These are phyloP conservation scores for Botryotinia globosa DNA, from an alignment of 2,329 filamentous ascomycete genomes.

Conservation along the genomic window DNA sequence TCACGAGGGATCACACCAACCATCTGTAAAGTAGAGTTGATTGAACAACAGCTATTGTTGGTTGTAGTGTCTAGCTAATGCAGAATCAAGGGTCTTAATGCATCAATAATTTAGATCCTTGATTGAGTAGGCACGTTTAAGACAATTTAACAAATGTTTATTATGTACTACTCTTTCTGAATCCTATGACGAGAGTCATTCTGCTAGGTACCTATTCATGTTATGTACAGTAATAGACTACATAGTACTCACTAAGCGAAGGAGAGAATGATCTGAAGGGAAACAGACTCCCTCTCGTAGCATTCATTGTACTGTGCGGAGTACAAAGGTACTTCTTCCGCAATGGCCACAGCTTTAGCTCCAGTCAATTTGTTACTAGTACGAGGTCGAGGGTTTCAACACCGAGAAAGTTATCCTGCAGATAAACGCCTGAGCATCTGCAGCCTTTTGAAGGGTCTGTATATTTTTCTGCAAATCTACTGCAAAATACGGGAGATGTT, in stretches of 20 bases:
- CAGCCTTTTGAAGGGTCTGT: conserved; percentile 6
- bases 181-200: background rate
- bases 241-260: background rate
- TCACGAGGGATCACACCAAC: background rate
- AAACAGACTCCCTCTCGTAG: background rate
- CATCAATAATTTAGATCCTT: conserved; percentile 2
- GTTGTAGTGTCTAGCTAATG: background rate
- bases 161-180: background rate
- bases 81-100: conserved; percentile 3
- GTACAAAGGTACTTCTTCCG: background rate
- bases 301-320: background rate
- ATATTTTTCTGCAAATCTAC: background rate
- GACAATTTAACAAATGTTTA: conserved; percentile 2
- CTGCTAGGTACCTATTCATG: background rate
- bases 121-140: background rate
- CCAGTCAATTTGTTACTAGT: background rate
- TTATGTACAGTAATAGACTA: no score
- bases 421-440: conserved; percentile 11
- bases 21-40: background rate
- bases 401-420: conserved; percentile 11
- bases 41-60: background rate
- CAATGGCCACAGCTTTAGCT: background rate
- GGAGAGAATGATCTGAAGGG: background rate
- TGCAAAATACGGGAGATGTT: background rate
- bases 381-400: background rate